Base-by-base conservation (phyloP, 306 rosid species). In the Prunus mume region DNA sequence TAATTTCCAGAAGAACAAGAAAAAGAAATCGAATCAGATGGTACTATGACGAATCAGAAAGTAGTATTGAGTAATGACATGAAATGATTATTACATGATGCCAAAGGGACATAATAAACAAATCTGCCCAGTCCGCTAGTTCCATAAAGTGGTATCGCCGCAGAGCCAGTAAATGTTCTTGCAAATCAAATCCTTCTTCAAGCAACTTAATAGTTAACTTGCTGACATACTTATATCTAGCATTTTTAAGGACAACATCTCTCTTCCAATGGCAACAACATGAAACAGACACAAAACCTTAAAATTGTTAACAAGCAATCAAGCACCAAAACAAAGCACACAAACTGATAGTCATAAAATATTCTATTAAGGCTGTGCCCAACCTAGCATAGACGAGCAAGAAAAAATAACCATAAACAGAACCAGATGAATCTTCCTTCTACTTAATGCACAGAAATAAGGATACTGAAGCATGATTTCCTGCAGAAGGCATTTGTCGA, bases 401-500 rank as follows among this genome's bases (percentile, higher is more conserved):
- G 13, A 72, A 72, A 67, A 45, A 70, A 69, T 20, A 73, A 60
- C 65, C 41, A 66, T 66, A 34, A 73, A 63, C 71, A 49, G 41
- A 57, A 72, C 34, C 49, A 14, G 17, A 60, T 60, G 27, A 60
- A 60, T 27, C 27, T 58, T 60, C 65, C 65, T 60, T 60, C 32
- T 60, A 64, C 68, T 65, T 49, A 63, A 49, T 75, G 72, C 72
- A 78, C 10, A 72, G 47, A 83, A 63, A 65, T 47, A 83, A 88
- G 97, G 96, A 95, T 95, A 92, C 98, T 90, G 98, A 82, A 92
- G 91, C 82, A 86, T 84, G 79, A 95, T 90, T 83, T 90, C 98
- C 88, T 92, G 96, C 75, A 85, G 78, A 65, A 95, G 83, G 90
- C 97, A 95, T 90, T 91, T 95, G 85, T 92, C 91, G 69, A 95